Evolutionary conservation across 2,329 filamentous ascomycete species (phyloP).

Genomic region (Fusarium metavorans): DNA sequence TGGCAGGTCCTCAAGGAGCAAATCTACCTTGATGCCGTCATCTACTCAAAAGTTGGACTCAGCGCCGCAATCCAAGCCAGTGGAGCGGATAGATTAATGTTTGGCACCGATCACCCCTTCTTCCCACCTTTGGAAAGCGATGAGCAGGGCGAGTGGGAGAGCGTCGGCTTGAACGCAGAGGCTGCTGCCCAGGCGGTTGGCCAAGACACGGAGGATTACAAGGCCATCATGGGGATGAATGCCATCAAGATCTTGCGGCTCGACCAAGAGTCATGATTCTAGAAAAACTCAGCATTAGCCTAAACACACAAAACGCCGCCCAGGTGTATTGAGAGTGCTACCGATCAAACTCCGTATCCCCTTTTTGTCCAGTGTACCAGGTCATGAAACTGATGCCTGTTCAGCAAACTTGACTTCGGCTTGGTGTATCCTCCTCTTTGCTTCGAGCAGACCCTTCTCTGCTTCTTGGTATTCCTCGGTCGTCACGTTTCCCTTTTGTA

Average conservation of each 20-base stretch:
- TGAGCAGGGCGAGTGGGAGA: slow-evolving; percentile 76
- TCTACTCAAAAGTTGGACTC: slow-evolving; percentile 81
- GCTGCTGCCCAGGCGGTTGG: slow-evolving; percentile 67
- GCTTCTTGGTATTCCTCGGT: slow-evolving; percentile 46
- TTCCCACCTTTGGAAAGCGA: slow-evolving; percentile 79
- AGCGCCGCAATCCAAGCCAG: slow-evolving; percentile 76
- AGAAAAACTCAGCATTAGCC: slow-evolving; percentile 35
- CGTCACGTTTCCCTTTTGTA: slow-evolving; percentile 43
- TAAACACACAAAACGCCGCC: slow-evolving; percentile 21
- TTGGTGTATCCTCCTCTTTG: slow-evolving; percentile 52
- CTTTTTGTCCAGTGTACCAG: background rate
- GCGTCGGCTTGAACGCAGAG: slow-evolving; percentile 65
- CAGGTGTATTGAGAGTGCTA: slow-evolving; percentile 35
- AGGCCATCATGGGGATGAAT: slow-evolving; percentile 70
- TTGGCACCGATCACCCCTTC: slow-evolving; percentile 87
- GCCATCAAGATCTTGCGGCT: slow-evolving; percentile 64
- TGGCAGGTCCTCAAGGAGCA: slow-evolving; percentile 75
- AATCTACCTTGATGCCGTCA: slow-evolving; percentile 88
- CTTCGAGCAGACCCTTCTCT: slow-evolving; percentile 45
- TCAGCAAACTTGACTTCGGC: slow-evolving; percentile 53
- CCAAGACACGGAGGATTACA: slow-evolving; percentile 57
- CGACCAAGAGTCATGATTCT: slow-evolving; percentile 39
- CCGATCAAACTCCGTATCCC: slow-evolving; percentile 25
- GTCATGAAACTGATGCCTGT: slow-evolving; percentile 37
- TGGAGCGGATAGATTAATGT: slow-evolving; percentile 78